Conservation (phyloP, 768 basidiomycete genomes). For the Russula olivacea region DNA sequence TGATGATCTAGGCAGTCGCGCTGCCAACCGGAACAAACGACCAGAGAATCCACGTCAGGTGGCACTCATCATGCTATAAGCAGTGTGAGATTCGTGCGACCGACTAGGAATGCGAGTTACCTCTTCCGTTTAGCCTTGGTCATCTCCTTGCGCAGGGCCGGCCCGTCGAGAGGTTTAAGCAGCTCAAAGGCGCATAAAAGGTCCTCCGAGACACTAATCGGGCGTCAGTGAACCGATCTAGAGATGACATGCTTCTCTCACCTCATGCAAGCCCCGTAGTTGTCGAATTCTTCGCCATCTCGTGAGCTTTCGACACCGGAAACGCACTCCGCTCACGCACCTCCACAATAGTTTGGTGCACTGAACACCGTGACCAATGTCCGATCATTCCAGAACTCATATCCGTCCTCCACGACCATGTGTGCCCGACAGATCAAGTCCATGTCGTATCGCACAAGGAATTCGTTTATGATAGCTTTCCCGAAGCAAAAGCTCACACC, state of each 20-base stretch:
- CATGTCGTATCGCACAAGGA: constrained; percentile 94
- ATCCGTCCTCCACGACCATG: constrained; percentile 99
- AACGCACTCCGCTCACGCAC: constrained; percentile 44
- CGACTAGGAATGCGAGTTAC: constrained; percentile 33
- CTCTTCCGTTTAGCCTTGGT: constrained; percentile 98
- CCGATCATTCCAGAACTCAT: constrained; percentile 99
- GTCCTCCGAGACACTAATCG: constrained; percentile 85
- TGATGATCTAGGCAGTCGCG: not conserved
- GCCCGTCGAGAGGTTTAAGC: constrained; percentile 90
- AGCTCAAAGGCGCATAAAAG: constrained; percentile 96
- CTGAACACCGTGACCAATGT: constrained; percentile 98
- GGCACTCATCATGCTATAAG: constrained; percentile 26
- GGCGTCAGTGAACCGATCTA: not conserved
- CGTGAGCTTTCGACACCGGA: constrained; percentile 21
- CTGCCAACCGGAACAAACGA: not conserved
- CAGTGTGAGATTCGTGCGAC: not conserved
- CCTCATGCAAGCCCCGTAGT: constrained; percentile 96
- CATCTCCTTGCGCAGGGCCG: constrained; percentile 96
- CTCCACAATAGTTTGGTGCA: constrained; percentile 94
- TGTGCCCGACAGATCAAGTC: constrained; percentile 99
- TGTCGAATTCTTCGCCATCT: constrained; percentile 73
- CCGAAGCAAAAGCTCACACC: constrained; percentile 99
- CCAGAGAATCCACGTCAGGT: not conserved
- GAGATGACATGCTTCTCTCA: constrained; percentile 31
- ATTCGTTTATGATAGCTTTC: constrained; percentile 94